Percentiles rank a stretch among this genome's conserved stretches.
phyloP scores from a whole-genome alignment of 2,329 filamentous ascomycete species.

The Stagonosporopsis vannaccii region DNA sequence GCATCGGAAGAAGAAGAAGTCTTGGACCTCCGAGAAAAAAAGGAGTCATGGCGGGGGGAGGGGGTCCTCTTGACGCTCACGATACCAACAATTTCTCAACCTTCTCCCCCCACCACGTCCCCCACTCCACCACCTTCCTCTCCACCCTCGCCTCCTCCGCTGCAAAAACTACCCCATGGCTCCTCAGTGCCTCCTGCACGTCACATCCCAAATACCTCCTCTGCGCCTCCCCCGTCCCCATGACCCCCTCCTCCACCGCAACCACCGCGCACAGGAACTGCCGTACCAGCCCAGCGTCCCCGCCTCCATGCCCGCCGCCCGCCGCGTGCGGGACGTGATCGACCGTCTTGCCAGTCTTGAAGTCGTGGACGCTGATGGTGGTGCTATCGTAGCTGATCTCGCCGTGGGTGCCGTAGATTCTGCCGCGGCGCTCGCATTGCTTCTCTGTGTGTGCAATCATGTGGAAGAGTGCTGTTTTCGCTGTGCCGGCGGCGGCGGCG shows the following conservation, averaged over 20 bases:
- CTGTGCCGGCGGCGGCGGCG: slow-evolving; percentile 57
- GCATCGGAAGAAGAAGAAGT: too few species aligned
- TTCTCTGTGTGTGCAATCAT: slow-evolving; percentile 92
- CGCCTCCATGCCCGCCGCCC: slow-evolving; percentile 74
- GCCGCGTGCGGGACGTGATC: slow-evolving; percentile 68
- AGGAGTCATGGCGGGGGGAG: too few species aligned
- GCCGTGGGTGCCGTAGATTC: slow-evolving; percentile 85
- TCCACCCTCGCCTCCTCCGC: slow-evolving; percentile 83
- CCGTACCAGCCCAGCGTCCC: slow-evolving; percentile 78
- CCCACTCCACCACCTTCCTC: slow-evolving; percentile 76
- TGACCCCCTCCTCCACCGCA: slow-evolving; percentile 74
- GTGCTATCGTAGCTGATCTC: slow-evolving; percentile 86
- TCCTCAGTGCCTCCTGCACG: slow-evolving; percentile 84
- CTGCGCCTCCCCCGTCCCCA: slow-evolving; percentile 75
- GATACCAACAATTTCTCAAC: slow-evolving; percentile 51
- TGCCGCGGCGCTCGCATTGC: slow-evolving; percentile 83
- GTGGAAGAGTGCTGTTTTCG: slow-evolving; percentile 89
- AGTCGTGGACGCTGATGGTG: slow-evolving; percentile 78
- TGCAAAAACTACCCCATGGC: slow-evolving; percentile 92
- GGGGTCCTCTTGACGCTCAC: too few species aligned
- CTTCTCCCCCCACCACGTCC: slow-evolving; percentile 73
- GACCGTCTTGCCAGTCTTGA: slow-evolving; percentile 64
- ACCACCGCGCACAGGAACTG: slow-evolving; percentile 86
- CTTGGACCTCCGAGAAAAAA: too few species aligned
- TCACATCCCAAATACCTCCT: slow-evolving; percentile 78